Evolutionary conservation across 108 stramenopile genomes (phyloP).

Genomic region (Schizochytrium sp.): DNA sequence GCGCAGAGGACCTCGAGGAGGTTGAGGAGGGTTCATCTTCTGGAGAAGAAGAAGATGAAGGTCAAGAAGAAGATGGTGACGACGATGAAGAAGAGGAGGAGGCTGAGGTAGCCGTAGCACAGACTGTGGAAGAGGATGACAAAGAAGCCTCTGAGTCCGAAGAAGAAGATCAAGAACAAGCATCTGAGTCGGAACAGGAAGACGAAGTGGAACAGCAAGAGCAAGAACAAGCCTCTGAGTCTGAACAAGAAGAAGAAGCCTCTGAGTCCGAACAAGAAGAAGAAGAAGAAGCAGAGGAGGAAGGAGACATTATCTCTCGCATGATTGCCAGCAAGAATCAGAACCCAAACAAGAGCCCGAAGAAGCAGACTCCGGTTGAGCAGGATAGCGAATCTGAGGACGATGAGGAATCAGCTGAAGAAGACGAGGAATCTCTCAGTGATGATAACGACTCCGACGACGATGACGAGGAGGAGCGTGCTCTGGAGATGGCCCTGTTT

Average conservation of each 20-base stretch:
- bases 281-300: too few species aligned
- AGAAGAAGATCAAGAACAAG: neutral
- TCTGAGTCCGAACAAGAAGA: too few species aligned
- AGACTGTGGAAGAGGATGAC: too few species aligned
- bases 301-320: neutral
- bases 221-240: neutral
- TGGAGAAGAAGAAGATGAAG: neutral
- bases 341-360: neutral
- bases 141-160: neutral
- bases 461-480: slow-evolving; percentile 62
- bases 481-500: slow-evolving; percentile 4
- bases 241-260: too few species aligned
- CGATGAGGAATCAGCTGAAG: neutral
- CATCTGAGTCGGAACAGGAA: neutral
- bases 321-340: slow-evolving; percentile 58
- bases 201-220: slow-evolving; percentile 10
- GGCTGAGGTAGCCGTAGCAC: too few species aligned
- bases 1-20: too few species aligned
- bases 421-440: slow-evolving; percentile 49
- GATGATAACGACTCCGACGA: slow-evolving; percentile 65
- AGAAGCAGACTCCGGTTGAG: too few species aligned
- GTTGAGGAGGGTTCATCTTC: neutral
- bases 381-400: neutral
- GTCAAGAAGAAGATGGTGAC: neutral
- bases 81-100: neutral